Percentiles rank a stretch among this genome's conserved stretches.
Evolutionary conservation across 768 basidiomycete species (phyloP).

Genomic region (Tricholoma sp.): DNA sequence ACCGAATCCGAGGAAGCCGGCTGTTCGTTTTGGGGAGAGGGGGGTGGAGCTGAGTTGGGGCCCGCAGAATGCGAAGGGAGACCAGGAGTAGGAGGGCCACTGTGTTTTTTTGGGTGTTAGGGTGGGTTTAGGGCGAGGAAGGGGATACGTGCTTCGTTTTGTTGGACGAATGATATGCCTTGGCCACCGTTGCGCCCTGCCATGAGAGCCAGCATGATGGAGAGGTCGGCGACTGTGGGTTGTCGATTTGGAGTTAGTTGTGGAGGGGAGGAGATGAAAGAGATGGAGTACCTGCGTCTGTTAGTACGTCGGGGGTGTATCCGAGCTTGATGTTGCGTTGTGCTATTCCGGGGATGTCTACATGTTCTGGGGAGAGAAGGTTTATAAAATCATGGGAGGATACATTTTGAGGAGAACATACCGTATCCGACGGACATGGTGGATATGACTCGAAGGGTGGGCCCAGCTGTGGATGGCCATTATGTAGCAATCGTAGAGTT

Average conservation of each 20-base stretch:
- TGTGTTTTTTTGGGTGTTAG: slow-evolving; percentile 21
- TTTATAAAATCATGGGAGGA: not conserved
- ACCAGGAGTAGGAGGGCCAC: slow-evolving; percentile 81
- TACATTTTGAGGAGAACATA: slow-evolving; percentile 24
- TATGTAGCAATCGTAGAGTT: too few relatives aligned
- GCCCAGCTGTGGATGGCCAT: slow-evolving; percentile 55
- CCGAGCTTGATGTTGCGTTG: slow-evolving; percentile 68
- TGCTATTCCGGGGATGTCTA: slow-evolving; percentile 56
- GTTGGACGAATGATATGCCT: slow-evolving; percentile 56
- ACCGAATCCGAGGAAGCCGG: slow-evolving; percentile 93
- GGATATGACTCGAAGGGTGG: slow-evolving; percentile 74
- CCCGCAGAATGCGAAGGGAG: slow-evolving; percentile 82
- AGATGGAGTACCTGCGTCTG: slow-evolving; percentile 65
- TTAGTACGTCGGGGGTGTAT: slow-evolving; percentile 91
- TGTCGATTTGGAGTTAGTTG: not conserved
- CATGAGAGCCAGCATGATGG: slow-evolving; percentile 91
- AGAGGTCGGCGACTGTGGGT: slow-evolving; percentile 75
- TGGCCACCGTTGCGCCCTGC: slow-evolving; percentile 77
- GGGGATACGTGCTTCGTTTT: slow-evolving; percentile 50
- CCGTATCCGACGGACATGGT: slow-evolving; percentile 93
- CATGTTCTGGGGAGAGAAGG: slow-evolving; percentile 57
- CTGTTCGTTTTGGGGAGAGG: slow-evolving; percentile 52
- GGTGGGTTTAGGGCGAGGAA: not conserved
- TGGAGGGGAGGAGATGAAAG: not conserved
- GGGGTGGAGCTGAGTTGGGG: slow-evolving; percentile 62